Evolutionary conservation across 1,139 yeast genomes (phyloP).

Genomic region (Zygotorulaspora mrakii): DNA sequence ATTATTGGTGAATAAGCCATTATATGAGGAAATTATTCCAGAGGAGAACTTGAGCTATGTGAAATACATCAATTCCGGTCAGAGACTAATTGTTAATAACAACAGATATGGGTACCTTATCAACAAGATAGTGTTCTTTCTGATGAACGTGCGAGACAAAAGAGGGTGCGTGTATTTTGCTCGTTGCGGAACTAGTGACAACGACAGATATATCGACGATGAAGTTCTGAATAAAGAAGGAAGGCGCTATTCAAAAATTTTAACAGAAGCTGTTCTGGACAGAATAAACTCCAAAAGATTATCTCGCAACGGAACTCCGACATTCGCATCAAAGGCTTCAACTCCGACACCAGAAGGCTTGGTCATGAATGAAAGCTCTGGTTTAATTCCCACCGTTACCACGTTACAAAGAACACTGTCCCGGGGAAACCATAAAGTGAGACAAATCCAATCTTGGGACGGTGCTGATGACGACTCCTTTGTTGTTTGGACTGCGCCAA

Average conservation of each 20-base stretch:
- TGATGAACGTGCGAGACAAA: constrained; percentile 83
- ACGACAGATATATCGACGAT: constrained; percentile 47
- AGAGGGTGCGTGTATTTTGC: constrained; percentile 87
- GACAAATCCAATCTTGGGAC: constrained; percentile 36
- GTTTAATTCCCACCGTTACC: constrained; percentile 20
- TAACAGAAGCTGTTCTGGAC: constrained; percentile 45
- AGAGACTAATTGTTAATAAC: constrained; percentile 64
- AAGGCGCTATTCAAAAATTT: constrained; percentile 45
- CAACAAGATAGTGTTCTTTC: constrained; percentile 81
- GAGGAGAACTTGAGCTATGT: constrained; percentile 60
- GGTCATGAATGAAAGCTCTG: constrained; percentile 8
- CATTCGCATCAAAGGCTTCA: constrained; percentile 11
- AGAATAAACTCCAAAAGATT: constrained; percentile 33
- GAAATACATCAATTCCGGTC: constrained; percentile 88
- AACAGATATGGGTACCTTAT: constrained; percentile 84
- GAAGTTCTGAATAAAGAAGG: constrained; percentile 67
- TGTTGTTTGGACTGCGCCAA: constrained; percentile 89
- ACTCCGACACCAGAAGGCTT: constrained; percentile 10
- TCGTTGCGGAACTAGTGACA: constrained; percentile 61
- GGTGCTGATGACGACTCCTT: constrained; percentile 42
- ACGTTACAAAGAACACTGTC: constrained; percentile 22
- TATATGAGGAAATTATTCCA: constrained; percentile 51
- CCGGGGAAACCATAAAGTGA: constrained; percentile 23
- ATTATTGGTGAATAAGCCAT: constrained; percentile 49
- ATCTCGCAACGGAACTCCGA: constrained; percentile 16